Percentiles rank a stretch among this genome's conserved stretches.
Conservation (phyloP, 768 basidiomycete genomes). For the Pleurotus platypus region DNA sequence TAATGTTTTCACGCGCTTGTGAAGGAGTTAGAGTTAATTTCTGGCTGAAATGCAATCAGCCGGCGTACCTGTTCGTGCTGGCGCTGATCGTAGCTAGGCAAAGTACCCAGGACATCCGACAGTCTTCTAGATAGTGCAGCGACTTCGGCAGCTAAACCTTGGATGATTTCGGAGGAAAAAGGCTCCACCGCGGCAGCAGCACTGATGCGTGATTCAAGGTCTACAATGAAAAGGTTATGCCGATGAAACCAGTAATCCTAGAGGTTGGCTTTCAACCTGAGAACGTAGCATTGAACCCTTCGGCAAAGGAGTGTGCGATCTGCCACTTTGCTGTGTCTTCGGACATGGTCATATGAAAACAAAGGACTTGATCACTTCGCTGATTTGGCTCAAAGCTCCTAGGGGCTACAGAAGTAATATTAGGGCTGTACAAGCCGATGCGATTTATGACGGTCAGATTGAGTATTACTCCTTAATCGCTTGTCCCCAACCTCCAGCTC, state of each 20-base stretch:
- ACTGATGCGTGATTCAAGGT: conserved; percentile 45
- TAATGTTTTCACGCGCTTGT: conserved; percentile 63
- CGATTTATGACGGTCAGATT: too few species aligned
- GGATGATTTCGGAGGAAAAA: conserved; percentile 28
- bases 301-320: background rate
- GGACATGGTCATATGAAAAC: background rate
- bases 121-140: conserved; percentile 61
- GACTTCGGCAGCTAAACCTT: conserved; percentile 44
- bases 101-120: conserved; percentile 56
- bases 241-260: background rate
- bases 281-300: background rate
- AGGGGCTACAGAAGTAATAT: too few species aligned
- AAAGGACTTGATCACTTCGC: too few species aligned
- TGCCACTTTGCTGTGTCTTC: conserved; percentile 7
- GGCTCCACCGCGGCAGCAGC: conserved; percentile 22
- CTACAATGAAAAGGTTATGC: conserved; percentile 25
- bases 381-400: too few species aligned
- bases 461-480: too few species aligned
- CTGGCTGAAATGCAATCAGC: conserved; percentile 36
- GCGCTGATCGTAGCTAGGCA: conserved; percentile 74
- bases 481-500: too few species aligned
- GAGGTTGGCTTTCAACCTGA: background rate
- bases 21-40: conserved; percentile 37
- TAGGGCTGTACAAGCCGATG: too few species aligned
- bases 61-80: conserved; percentile 62